These are phyloP conservation scores for Suillus plorans DNA, from an alignment of 768 basidiomycete genomes.

Conservation along the genomic window DNA sequence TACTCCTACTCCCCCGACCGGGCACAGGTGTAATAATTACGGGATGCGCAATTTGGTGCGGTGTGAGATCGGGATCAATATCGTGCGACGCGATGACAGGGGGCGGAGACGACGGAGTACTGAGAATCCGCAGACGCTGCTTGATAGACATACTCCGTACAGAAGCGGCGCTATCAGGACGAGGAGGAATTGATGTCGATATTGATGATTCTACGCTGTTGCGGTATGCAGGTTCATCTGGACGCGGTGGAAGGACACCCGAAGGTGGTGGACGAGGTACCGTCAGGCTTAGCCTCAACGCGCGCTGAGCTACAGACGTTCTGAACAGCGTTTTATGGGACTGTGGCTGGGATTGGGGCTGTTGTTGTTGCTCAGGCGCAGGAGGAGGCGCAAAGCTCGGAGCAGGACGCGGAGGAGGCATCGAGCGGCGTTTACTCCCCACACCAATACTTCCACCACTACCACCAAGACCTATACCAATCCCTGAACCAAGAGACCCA, in stretches of 20 bases:
- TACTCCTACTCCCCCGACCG: neutral
- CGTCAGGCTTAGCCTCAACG: constrained; percentile 55
- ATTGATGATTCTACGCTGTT: constrained; percentile 34
- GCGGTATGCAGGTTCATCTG: constrained; percentile 47
- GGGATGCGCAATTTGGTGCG: constrained; percentile 10
- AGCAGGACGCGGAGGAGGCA: constrained; percentile 74
- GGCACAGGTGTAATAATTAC: neutral
- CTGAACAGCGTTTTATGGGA: constrained; percentile 39
- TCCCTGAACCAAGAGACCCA: neutral
- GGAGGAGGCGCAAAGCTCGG: constrained; percentile 71
- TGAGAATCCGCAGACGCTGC: constrained; percentile 67
- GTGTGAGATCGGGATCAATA: constrained; percentile 2
- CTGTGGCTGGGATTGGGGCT: constrained; percentile 21
- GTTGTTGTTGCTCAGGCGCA: constrained; percentile 45
- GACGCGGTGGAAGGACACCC: constrained; percentile 60
- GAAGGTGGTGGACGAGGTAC: constrained; percentile 68
- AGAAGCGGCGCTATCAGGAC: constrained; percentile 23
- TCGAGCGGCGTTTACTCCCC: constrained; percentile 53
- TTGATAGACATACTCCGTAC: constrained; percentile 45
- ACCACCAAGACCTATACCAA: neutral
- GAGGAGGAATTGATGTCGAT: constrained; percentile 41
- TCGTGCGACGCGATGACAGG: constrained; percentile 4
- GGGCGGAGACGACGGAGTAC: constrained; percentile 47
- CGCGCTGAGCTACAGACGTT: constrained; percentile 56
- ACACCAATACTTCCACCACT: constrained; percentile 7